These are phyloP conservation scores for Paratinospora sagittata DNA, from an alignment of 164 flowering plant genomes.

Conservation along the genomic window DNA sequence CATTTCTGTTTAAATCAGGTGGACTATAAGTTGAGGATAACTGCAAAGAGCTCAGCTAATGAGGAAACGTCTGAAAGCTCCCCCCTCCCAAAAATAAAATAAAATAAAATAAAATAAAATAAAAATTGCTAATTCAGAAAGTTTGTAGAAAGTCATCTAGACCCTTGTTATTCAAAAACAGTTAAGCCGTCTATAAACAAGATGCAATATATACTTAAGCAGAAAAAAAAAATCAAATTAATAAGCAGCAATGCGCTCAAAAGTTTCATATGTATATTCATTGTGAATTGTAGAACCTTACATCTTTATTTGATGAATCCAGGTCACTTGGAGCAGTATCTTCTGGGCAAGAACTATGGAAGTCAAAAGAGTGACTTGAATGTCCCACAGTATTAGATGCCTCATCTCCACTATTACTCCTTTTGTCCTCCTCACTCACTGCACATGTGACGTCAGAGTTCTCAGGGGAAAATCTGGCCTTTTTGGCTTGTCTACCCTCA, in stretches of 20 bases:
- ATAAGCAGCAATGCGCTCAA: neutral
- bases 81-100: too few species aligned
- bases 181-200: too few species aligned
- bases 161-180: neutral
- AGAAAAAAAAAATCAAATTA: neutral
- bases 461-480: conserved; percentile 25
- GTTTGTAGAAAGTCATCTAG: neutral
- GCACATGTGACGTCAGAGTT: conserved; percentile 15
- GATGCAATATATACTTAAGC: neutral
- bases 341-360: conserved; percentile 5
- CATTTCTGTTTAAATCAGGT: conserved; percentile 72
- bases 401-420: conserved; percentile 10
- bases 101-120: too few species aligned
- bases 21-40: conserved; percentile 53
- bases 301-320: conserved; percentile 29
- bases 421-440: conserved; percentile 13
- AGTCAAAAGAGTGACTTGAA: conserved; percentile 16
- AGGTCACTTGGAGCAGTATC: conserved; percentile 13
- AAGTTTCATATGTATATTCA: neutral
- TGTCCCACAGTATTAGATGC: conserved; percentile 17
- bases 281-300: conserved; percentile 12
- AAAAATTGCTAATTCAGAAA: neutral
- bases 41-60: conserved; percentile 25
- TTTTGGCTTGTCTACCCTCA: conserved; percentile 26
- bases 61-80: neutral